Percentiles rank a stretch among this genome's conserved stretches.
phyloP scores from a whole-genome alignment of 768 basidiomycete species.

The Agrocybe chaxingu region DNA sequence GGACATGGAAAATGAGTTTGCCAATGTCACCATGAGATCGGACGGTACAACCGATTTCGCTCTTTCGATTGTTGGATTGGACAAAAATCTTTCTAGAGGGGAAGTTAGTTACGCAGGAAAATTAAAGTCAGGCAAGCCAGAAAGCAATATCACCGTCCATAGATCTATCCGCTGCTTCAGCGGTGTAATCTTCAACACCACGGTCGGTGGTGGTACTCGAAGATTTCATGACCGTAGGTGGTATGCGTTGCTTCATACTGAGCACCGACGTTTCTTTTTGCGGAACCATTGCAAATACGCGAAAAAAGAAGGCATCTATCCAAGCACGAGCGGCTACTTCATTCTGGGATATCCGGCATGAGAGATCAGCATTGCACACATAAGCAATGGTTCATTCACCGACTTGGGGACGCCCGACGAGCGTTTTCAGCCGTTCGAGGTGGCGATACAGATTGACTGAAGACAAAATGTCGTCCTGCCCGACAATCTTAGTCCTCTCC shows the following conservation, averaged over 20 bases:
- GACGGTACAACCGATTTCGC: no score
- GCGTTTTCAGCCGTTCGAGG: conserved; percentile 11
- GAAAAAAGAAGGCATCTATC: conserved; percentile 19
- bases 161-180: not conserved
- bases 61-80: no score
- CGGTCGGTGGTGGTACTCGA: not conserved
- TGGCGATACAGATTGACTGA: conserved; percentile 14
- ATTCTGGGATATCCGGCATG: conserved; percentile 10
- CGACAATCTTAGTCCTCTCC: not conserved
- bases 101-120: no score
- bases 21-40: not conserved
- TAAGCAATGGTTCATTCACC: conserved; percentile 1
- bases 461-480: conserved; percentile 12
- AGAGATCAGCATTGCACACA: conserved; percentile 4
- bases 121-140: no score
- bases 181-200: conserved; percentile 7
- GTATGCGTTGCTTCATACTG: conserved; percentile 16
- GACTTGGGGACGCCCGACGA: conserved; percentile 2
- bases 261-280: conserved; percentile 12
- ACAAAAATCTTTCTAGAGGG: no score
- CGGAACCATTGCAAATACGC: conserved; percentile 22
- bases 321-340: conserved; percentile 19
- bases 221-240: conserved; percentile 6
- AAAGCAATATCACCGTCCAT: no score
- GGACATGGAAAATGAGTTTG: conserved; percentile 8